These are phyloP conservation scores for Kluyveromyces sp. DNA, from an alignment of 1,139 yeast genomes.

Conservation along the genomic window DNA sequence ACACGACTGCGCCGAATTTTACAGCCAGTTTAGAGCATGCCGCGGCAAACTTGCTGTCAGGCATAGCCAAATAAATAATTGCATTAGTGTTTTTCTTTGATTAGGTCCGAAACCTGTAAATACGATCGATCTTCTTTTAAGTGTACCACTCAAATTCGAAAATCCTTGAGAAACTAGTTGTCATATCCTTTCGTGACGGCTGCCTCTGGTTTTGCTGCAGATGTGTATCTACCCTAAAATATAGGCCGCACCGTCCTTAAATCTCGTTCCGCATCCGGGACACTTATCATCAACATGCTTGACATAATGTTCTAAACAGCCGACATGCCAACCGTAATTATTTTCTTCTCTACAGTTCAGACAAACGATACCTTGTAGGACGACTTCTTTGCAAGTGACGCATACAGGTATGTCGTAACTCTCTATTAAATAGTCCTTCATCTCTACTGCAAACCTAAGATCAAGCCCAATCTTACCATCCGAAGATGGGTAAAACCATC, in stretches of 20 bases:
- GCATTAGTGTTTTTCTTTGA: neutral
- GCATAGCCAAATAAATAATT: neutral
- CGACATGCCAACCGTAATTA: constrained; percentile 24
- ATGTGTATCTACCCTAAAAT: constrained; percentile 12
- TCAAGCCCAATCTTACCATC: constrained; percentile 26
- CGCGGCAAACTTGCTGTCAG: no score
- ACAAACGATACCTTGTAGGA: constrained; percentile 25
- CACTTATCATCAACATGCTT: constrained; percentile 24
- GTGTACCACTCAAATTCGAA: neutral
- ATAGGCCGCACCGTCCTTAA: constrained; percentile 22
- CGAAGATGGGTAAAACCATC: constrained; percentile 26
- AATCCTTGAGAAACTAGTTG: no score
- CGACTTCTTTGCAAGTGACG: constrained; percentile 19
- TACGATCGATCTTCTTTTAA: neutral
- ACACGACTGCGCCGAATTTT: neutral
- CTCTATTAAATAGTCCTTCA: constrained; percentile 21
- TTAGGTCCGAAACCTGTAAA: neutral
- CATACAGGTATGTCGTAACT: constrained; percentile 18
- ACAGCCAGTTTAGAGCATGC: no score
- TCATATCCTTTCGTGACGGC: no score
- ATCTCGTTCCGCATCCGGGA: constrained; percentile 16
- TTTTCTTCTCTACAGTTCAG: constrained; percentile 10
- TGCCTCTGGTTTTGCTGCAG: no score
- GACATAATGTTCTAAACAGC: constrained; percentile 28
- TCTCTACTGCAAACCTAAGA: constrained; percentile 21